phyloP scores from a whole-genome alignment of 176 grass and related monocot species.

The Raddia distichophylla region DNA sequence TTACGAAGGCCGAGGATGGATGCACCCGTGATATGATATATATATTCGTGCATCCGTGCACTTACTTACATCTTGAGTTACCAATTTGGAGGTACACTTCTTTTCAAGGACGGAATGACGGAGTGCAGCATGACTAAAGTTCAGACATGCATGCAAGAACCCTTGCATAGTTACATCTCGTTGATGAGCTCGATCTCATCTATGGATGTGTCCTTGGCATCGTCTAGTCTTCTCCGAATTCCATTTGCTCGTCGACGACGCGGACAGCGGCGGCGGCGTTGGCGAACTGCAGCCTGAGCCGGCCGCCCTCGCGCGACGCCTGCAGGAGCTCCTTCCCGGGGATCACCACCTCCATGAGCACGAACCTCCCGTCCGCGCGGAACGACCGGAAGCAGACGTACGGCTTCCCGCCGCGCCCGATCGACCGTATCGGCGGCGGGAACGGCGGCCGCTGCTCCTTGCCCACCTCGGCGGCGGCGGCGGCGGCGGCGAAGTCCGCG shows the following conservation, averaged over 20 bases:
- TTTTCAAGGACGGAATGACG: no score
- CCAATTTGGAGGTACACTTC: no score
- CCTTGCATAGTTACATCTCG: background rate
- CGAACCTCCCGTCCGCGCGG: slow-evolving; percentile 63
- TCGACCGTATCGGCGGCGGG: slow-evolving; percentile 75
- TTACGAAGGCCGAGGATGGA: no score
- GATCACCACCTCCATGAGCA: slow-evolving; percentile 69
- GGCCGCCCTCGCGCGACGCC: slow-evolving; percentile 63
- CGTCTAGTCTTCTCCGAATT: background rate
- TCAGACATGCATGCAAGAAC: background rate
- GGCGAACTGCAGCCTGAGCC: slow-evolving; percentile 68
- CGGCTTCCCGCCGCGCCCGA: slow-evolving; percentile 64
- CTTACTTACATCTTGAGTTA: no score
- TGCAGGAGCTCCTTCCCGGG: slow-evolving; percentile 68
- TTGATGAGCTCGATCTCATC: background rate
- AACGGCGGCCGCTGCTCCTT: slow-evolving; percentile 38
- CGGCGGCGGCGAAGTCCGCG: background rate
- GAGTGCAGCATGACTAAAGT: background rate
- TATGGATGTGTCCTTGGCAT: slow-evolving; percentile 12
- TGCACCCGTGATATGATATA: no score
- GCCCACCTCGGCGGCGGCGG: background rate
- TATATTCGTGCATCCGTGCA: no score
- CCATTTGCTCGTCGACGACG: background rate
- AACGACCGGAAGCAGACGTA: slow-evolving; percentile 63
- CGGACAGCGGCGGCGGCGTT: slow-evolving; percentile 11